Evolutionary conservation across 768 basidiomycete species (phyloP).

Genomic region (Porpolomopsis calyptriformis): DNA sequence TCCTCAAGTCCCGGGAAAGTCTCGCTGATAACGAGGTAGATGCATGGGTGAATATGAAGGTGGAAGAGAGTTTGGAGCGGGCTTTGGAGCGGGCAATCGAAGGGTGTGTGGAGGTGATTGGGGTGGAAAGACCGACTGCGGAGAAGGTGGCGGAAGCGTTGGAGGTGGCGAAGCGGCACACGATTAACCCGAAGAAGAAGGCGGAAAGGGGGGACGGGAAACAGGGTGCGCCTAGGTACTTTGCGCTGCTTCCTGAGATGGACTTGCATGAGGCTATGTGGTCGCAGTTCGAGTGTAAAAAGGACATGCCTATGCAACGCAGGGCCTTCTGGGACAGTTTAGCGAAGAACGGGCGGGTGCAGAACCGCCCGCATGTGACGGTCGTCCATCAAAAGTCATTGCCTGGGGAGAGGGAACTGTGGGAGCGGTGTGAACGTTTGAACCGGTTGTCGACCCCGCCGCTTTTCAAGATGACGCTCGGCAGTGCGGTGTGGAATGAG

Average conservation of each 20-base stretch:
- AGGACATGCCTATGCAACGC: constrained; percentile 21
- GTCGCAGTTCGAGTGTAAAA: constrained; percentile 24
- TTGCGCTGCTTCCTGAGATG: constrained; percentile 65
- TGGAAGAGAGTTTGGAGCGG: constrained; percentile 43
- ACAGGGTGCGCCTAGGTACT: constrained; percentile 50
- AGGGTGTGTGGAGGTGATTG: constrained; percentile 45
- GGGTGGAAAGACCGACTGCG: constrained; percentile 38
- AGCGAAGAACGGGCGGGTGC: constrained; percentile 35
- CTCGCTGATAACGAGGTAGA: constrained; percentile 59
- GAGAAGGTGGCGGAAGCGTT: constrained; percentile 52
- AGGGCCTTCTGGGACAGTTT: constrained; percentile 41
- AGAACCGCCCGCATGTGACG: constrained; percentile 71
- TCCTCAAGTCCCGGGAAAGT: constrained; percentile 54
- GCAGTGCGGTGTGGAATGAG: constrained; percentile 61
- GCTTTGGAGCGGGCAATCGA: constrained; percentile 50
- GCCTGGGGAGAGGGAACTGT: constrained; percentile 22
- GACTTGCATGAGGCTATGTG: constrained; percentile 44
- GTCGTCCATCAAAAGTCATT: constrained; percentile 60
- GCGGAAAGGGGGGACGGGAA: constrained; percentile 22
- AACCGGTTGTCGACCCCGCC: constrained; percentile 31
- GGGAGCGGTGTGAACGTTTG: constrained; percentile 42
- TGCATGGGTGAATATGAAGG: constrained; percentile 53
- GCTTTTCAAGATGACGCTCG: constrained; percentile 50
- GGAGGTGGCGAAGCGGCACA: constrained; percentile 30
- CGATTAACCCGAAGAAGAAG: constrained; percentile 31